phyloP scores from a whole-genome alignment of 2,329 filamentous ascomycete species.

The Phialophora macrospora region DNA sequence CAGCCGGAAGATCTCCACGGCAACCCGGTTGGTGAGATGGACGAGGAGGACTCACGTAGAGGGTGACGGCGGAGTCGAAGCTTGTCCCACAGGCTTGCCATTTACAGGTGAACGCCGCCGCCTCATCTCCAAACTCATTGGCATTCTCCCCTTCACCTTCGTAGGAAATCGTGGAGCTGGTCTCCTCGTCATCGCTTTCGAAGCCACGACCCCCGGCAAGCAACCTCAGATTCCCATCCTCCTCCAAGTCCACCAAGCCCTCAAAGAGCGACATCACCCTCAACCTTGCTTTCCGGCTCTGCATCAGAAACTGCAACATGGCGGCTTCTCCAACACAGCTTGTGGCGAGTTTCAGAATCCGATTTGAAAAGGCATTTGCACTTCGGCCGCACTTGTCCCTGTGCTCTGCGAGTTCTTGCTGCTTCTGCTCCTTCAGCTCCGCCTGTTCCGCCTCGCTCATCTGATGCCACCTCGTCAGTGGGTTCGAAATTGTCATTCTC shows the following conservation, averaged over 20 bases:
- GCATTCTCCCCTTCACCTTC: not conserved
- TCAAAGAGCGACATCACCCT: constrained; percentile 1
- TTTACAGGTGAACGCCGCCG: not conserved
- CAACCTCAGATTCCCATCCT: constrained; percentile 4
- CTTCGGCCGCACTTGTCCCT: constrained; percentile 1
- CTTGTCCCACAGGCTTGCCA: not conserved
- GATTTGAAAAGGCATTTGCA: not conserved
- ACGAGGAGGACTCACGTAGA: not conserved
- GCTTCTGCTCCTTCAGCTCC: not conserved
- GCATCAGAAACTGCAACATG: constrained; percentile 7
- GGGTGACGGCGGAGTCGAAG: not conserved
- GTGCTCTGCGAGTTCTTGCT: not conserved
- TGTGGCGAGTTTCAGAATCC: not conserved
- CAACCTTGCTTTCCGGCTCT: not conserved
- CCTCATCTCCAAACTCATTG: not conserved
- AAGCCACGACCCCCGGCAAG: not conserved
- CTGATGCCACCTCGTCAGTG: not conserved
- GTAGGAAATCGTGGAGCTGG: not conserved
- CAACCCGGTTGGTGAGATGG: not conserved
- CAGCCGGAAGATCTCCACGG: not conserved
- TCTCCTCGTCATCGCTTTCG: not conserved
- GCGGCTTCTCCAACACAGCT: constrained; percentile 1
- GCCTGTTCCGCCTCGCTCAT: not conserved
- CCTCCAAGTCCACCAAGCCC: not conserved
- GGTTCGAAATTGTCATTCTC: not conserved